phyloP scores from a whole-genome alignment of 169 alveolate genomes.

The Eimeria acervulina region DNA sequence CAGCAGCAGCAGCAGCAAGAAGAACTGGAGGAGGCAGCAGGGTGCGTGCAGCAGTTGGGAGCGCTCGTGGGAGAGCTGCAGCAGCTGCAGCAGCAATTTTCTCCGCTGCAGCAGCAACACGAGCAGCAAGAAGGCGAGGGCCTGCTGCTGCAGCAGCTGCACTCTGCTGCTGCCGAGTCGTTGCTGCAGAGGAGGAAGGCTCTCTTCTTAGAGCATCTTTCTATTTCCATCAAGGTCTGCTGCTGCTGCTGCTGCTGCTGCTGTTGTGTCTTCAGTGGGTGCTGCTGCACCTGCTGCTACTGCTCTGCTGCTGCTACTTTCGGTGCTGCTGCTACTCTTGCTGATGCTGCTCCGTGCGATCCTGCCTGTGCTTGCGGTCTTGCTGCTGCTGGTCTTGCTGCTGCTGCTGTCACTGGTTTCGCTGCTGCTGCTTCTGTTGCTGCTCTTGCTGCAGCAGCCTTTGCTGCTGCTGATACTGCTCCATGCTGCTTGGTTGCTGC shows the following conservation, averaged over 20 bases:
- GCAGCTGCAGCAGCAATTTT: slow-evolving; percentile 20
- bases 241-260: too few relatives aligned
- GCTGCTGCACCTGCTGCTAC: too few relatives aligned
- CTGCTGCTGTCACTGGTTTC: background rate
- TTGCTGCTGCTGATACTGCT: slow-evolving; percentile 17
- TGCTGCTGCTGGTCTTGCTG: too few relatives aligned
- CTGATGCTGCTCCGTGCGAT: too few relatives aligned
- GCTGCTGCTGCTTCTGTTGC: slow-evolving; percentile 11
- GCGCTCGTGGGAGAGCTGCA: background rate
- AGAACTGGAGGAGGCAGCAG: slow-evolving; percentile 20
- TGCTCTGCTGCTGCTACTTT: background rate
- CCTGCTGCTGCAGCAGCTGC: background rate
- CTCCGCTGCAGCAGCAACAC: slow-evolving; percentile 11
- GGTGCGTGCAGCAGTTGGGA: slow-evolving; percentile 10
- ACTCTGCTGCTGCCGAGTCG: slow-evolving; percentile 42
- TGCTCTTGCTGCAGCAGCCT: background rate
- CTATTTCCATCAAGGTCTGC: background rate
- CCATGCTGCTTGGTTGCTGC: slow-evolving; percentile 14
- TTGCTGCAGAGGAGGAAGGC: slow-evolving; percentile 31
- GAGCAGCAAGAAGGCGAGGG: slow-evolving; percentile 29
- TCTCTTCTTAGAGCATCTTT: background rate
- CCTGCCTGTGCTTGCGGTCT: too few relatives aligned
- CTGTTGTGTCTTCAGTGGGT: too few relatives aligned
- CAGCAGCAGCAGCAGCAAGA: slow-evolving; percentile 29
- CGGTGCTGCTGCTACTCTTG: background rate